Evolutionary conservation across 805 yeast genomes (phyloP), one percentile per base, ranked within the genome.

Genomic region (Ogataea henricii): DNA sequence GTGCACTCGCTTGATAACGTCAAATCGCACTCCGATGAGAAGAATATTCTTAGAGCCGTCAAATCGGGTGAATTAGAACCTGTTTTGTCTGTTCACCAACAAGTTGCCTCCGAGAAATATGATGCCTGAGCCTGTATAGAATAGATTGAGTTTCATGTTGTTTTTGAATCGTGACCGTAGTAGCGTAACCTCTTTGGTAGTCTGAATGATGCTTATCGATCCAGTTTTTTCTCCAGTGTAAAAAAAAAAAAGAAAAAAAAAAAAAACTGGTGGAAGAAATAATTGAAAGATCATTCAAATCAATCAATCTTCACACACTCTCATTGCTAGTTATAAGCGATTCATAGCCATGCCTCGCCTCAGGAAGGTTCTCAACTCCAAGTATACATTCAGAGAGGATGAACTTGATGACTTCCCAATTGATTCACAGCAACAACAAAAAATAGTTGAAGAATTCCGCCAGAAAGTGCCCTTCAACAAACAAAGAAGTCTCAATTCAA

Each of bases 271-370:
- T 23, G 26, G 20, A 32, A 32, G 12, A 32, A 32, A 32, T 10
- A 32, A 17, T 20, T 6, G 14, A 22, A 22, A 12, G 38, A n/a
- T 34, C 13, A 34, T 13, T 16, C 38, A 18, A 12, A 17, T 6
- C 9, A 17, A 34, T 34, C 23, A 34, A 20, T 13, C n/a, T n/a
- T n/a, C n/a, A n/a, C n/a, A n/a, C n/a, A n/a, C n/a, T n/a, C n/a
- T n/a, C n/a, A n/a, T n/a, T n/a, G n/a, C n/a, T n/a, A n/a, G n/a
- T n/a, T n/a, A n/a, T n/a, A n/a, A n/a, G n/a, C n/a, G n/a, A n/a
- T n/a, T n/a, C n/a, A n/a, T n/a, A n/a, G n/a, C 5, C 39, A 65
- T 64, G 69, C 67, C 70, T 17, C 53, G 70, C 12, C 49, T 66
- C 21, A 56, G 67, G 26, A 55, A 53, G 37, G 56, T 64, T 2